Evolutionary conservation across 75 land plant species (phyloP).

Genomic region (Picea glauca): DNA sequence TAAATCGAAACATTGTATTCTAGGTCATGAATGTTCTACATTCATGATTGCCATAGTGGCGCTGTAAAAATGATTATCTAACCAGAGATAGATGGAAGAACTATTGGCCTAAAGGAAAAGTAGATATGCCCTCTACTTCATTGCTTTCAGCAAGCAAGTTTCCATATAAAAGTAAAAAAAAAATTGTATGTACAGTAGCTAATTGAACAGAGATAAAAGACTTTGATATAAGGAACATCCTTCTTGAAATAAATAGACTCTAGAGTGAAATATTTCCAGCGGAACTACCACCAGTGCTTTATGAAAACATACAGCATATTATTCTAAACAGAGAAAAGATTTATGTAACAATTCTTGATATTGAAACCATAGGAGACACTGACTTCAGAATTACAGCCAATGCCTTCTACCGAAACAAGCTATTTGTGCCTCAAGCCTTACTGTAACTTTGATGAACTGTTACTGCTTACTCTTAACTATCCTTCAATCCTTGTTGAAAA

Average conservation of each 20-base stretch:
- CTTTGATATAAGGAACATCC: neutral
- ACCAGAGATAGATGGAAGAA: neutral
- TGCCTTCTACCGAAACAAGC: neutral
- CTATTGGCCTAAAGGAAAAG: neutral
- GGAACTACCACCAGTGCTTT: neutral
- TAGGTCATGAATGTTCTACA: neutral
- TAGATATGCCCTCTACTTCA: neutral
- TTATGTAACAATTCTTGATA: neutral
- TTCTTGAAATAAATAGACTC: neutral
- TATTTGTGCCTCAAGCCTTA: neutral
- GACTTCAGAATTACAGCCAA: neutral
- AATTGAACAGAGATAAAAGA: no score
- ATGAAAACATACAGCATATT: neutral
- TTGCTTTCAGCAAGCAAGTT: no score
- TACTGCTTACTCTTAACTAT: no score
- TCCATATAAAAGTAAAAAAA: no score
- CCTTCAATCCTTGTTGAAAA: no score
- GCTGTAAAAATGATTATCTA: neutral
- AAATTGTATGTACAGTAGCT: no score
- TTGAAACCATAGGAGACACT: neutral
- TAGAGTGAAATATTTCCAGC: neutral
- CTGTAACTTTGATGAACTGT: neutral
- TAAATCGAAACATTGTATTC: no score
- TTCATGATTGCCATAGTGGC: neutral
- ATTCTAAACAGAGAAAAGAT: neutral